Evolutionary conservation across 768 basidiomycete genomes (phyloP), one percentile per base, ranked within the genome.

Genomic region (Lactarius pseudohatsudake): DNA sequence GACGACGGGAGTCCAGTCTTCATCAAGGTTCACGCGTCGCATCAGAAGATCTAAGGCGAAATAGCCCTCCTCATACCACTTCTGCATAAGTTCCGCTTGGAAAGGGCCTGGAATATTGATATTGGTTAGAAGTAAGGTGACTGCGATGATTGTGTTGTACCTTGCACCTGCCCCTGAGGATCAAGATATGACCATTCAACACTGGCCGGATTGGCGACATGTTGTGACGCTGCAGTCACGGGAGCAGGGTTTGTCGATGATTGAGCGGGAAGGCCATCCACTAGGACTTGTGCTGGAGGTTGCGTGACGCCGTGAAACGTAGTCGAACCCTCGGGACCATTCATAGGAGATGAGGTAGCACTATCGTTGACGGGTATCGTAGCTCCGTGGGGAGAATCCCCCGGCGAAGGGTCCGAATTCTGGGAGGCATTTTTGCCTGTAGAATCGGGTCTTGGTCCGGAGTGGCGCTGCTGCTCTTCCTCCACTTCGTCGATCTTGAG

Each of bases 181-280:
- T 98, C 95, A 59, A 94, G 85, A 76, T 98, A 98, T 28, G 87
- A 90, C 95, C 95, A 98, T 74, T 92, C 87, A 26, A 95, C 76
- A 69, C 76, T 82, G 34, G 83, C 81, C 38, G 84, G 79, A 77
- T 90, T 89, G 55, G 76, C 68, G 47, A 82, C 70, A 58, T 81
- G 82, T 60, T 83, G 81, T 58, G 83, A 82, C 62, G 53, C 20
- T 38, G 67, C 32, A 10, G 55, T 15, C 64, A 58, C 41, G 28
- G 61, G 30, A 15, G 26, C 36, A 34, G 59, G 16, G 15, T 65
- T 64, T 38, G 62, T 56, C 40, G 22, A 30, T 18, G 43, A 7
- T 15, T 16, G 66, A 26, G 56, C 54, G 15, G 59, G 56, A 54
- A 40, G 41, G 59, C 61, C 43, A 58, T 62, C 60, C 28, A 40